These are phyloP conservation scores for Acacia acuminata DNA, from an alignment of 306 rosid genomes.

Conservation along the genomic window DNA sequence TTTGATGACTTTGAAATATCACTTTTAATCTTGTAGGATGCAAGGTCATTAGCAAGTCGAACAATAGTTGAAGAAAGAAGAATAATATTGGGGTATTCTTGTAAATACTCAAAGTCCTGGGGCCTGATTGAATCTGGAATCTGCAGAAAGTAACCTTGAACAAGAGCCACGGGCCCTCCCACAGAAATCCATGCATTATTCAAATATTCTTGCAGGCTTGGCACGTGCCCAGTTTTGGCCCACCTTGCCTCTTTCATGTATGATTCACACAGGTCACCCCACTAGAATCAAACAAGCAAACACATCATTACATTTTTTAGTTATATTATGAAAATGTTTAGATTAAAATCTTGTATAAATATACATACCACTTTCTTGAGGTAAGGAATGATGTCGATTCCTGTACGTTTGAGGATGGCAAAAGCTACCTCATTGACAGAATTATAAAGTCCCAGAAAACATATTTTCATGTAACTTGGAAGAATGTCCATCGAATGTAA, in stretches of 20 bases:
- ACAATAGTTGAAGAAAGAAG: not conserved
- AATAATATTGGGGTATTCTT: not conserved
- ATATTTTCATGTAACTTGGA: too few species aligned
- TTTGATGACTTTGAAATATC: not conserved
- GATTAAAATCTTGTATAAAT: too few species aligned
- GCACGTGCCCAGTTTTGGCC: not conserved
- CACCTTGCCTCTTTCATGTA: not conserved
- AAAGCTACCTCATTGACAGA: not conserved
- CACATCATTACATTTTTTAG: too few species aligned
- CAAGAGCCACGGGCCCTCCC: not conserved
- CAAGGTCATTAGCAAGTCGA: not conserved
- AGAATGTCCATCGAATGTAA: too few species aligned
- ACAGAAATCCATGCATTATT: constrained; percentile 1
- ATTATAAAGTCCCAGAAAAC: not conserved
- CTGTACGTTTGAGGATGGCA: not conserved
- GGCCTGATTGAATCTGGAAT: not conserved
- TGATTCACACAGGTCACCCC: not conserved
- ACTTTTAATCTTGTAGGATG: not conserved
- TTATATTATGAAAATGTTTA: too few species aligned
- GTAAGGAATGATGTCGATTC: not conserved
- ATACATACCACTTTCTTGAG: not conserved
- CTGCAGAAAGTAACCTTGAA: not conserved
- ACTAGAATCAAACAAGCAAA: not conserved
- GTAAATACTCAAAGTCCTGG: not conserved
- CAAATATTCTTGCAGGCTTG: not conserved